Base-by-base conservation (phyloP, 2,329 filamentous ascomycete genomes). In the Colletotrichum neosansevieriae region DNA sequence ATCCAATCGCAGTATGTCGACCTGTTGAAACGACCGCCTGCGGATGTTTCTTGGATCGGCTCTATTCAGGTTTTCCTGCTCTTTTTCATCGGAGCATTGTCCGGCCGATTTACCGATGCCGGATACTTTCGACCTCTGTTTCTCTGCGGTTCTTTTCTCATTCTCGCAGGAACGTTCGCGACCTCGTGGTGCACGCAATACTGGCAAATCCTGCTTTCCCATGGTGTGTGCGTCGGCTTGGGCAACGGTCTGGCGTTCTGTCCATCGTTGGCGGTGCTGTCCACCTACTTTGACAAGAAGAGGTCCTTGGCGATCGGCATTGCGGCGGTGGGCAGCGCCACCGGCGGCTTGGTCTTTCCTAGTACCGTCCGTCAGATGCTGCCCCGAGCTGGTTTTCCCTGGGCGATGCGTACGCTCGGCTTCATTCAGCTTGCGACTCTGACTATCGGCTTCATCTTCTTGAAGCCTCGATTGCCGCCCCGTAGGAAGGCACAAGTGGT, bases 211-310 rank as follows among this genome's bases (percentile, higher is more conserved):
- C 76, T 87, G 50, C 75, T 87, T 1, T 78, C 83, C 0, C 85
- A 87, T 70, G 84, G 85, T 4, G 72, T 85, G 2, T 82, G 84
- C 49, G 73, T 82, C 6, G 85, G 85, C 0, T 61, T 86, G 1
- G 87, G 87, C 0, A 83, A 84, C 19, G 89, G 88, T 0, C 83
- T 84, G 59, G 79, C 88, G 7, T 90, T 88, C 73, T 82, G 86
- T 11, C 85, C 89, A 0, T 83, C 85, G 3, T 80, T 91, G 21
- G 86, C 88, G 10, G 81, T 91, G 9, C 76, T 91, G 12, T 85
- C 88, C 0, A 85, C 88, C n/a, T 91, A 91, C 70, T 91, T 91
- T 73, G 81, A 82, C 40, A 81, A 80, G 45, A 83, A 81, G 62
- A 81, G 86, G 64, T 84, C 83, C 0, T 76, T 91, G 3, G 88